Evolutionary conservation across 2,329 filamentous ascomycete species (phyloP), one percentile per base, ranked within the genome.

Genomic region (Fusarium armeniacum): DNA sequence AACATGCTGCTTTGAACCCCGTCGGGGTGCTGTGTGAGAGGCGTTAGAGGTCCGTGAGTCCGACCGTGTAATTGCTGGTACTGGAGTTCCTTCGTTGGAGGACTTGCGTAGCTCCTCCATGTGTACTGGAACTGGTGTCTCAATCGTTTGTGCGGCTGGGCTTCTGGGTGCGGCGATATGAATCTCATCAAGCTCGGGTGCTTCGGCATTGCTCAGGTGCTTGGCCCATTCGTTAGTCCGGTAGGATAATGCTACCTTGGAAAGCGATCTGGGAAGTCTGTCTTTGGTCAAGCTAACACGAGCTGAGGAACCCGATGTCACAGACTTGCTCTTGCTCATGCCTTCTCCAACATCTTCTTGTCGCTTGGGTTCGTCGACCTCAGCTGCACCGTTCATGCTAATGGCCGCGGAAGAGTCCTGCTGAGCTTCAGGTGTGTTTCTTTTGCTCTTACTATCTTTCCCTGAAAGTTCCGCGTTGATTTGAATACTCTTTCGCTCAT

Each of bases 221-320:
- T 97, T 98, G 0, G 94, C 93, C 95, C 95, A 98, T 80, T 98
- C 95, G 70, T 97, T 97, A 3, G 94, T 98, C 60, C 95, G 89
- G 76, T 96, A 97, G 0, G 91, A 92, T 77, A 93, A 83, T 3
- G 94, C 91, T 11, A 97, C 87, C 65, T 88, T 90, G 2, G 94
- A 96, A 35, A 94, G 80, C 15, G 89, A 88, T n/a, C 85, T 82
- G 1, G 93, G 92, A 12, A 97, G 84, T 13, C 84, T 84, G 5
- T 89, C 88, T 67, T 85, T 86, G 7, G 86, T 89, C 62, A 91
- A 78, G 47, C 81, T 86, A 18, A 78, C 79, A 10, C 81, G 78
- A 16, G 81, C 79, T 4, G 86, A 85, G 3, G 79, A 79, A 1
- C 72, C 76, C 1, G 83, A 86, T 20, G 75, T 78, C 4, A 75